Conservation (phyloP, 495 filamentous ascomycete genomes). For the Aspergillus biplanus region DNA sequence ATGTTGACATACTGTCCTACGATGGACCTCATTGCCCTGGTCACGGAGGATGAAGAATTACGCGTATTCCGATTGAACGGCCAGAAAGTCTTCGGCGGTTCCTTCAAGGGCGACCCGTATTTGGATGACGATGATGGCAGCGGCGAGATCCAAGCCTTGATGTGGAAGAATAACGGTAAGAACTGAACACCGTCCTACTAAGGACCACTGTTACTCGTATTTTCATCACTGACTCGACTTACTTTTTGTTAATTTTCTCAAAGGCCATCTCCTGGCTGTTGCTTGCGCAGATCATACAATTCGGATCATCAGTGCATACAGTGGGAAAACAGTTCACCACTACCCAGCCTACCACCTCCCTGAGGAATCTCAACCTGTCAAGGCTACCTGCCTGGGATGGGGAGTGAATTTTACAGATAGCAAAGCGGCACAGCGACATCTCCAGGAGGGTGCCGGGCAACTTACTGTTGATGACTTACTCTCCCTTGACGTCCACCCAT, state of each 20-base stretch:
- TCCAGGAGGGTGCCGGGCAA: constrained; percentile 46
- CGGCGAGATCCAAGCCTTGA: constrained; percentile 58
- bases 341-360: constrained; percentile 43
- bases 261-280: constrained; percentile 74
- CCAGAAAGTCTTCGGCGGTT: constrained; percentile 66
- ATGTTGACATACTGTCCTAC: constrained; percentile 76
- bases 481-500: constrained; percentile 42
- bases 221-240: background rate
- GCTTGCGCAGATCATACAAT: constrained; percentile 75
- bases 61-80: constrained; percentile 70
- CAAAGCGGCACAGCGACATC: constrained; percentile 46
- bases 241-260: background rate
- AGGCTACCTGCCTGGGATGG: constrained; percentile 74
- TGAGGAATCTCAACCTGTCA: constrained; percentile 30
- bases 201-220: constrained; percentile 1
- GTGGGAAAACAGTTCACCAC: constrained; percentile 75
- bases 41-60: constrained; percentile 65
- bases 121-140: constrained; percentile 52
- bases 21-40: constrained; percentile 78
- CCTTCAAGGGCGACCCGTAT: constrained; percentile 51
- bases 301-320: constrained; percentile 73
- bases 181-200: background rate
- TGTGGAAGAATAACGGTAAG: constrained; percentile 83
- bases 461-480: constrained; percentile 49
- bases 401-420: constrained; percentile 66